Evolutionary conservation across 2,329 filamentous ascomycete genomes (phyloP).

Genomic region (Metarhizium brunneum): DNA sequence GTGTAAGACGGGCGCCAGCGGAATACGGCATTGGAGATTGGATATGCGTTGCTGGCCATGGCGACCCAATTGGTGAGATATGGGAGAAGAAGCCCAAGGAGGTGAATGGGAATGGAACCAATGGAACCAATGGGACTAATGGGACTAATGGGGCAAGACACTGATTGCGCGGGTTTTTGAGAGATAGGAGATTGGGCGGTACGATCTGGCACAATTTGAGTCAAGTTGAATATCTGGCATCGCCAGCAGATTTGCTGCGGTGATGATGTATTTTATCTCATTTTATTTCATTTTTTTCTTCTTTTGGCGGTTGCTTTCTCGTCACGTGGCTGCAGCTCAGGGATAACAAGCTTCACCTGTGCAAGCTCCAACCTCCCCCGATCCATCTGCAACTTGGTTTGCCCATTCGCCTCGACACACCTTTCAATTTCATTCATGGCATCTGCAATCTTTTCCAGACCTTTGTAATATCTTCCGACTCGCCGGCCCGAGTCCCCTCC

Average conservation of each 20-base stretch:
- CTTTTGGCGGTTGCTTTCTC: neutral
- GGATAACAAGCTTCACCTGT: neutral
- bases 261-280: neutral
- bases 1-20: conserved; percentile 50
- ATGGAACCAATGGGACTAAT: neutral
- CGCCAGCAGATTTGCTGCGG: no score
- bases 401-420: neutral
- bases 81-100: conserved; percentile 35
- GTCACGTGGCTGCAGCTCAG: conserved; percentile 5
- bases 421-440: neutral
- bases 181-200: neutral
- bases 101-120: conserved; percentile 2
- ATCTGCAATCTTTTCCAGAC: neutral
- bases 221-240: no score
- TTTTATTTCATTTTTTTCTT: neutral
- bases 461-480: neutral
- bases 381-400: neutral
- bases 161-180: neutral
- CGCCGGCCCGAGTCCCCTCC: neutral
- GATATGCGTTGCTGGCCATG: conserved; percentile 54
- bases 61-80: conserved; percentile 60
- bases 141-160: neutral
- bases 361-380: neutral
- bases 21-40: conserved; percentile 63
- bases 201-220: neutral